These are phyloP conservation scores for Xylaria sp. DNA, from an alignment of 2,329 filamentous ascomycete species.

Conservation along the genomic window DNA sequence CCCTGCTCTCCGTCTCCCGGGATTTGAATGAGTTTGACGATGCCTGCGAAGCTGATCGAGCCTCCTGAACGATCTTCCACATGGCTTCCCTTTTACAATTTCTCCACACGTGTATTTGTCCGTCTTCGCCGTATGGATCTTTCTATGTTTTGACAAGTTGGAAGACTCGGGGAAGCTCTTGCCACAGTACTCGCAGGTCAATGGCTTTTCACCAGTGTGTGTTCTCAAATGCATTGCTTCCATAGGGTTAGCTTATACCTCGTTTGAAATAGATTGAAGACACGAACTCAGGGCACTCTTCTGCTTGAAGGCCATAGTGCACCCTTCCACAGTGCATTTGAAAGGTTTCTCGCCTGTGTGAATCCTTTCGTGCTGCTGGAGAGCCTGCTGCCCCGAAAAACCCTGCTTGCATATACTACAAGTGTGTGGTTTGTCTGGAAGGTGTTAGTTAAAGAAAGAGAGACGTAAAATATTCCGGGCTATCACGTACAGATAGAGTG, in stretches of 20 bases:
- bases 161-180: slow-evolving; percentile 73
- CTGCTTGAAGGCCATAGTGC: slow-evolving; percentile 71
- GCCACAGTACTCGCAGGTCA: slow-evolving; percentile 67
- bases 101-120: slow-evolving; percentile 59
- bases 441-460: slow-evolving; percentile 29
- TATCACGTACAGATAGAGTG: slow-evolving; percentile 50
- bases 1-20: slow-evolving; percentile 12
- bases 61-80: slow-evolving; percentile 68
- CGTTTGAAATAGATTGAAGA: not conserved
- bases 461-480: not conserved
- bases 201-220: slow-evolving; percentile 73
- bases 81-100: slow-evolving; percentile 52
- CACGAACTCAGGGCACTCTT: slow-evolving; percentile 73
- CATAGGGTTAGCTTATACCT: slow-evolving; percentile 47
- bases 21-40: slow-evolving; percentile 52
- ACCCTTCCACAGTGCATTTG: slow-evolving; percentile 62
- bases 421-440: slow-evolving; percentile 67
- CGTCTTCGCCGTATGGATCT: slow-evolving; percentile 67
- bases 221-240: slow-evolving; percentile 74
- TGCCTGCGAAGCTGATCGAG: slow-evolving; percentile 68
- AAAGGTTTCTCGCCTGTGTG: slow-evolving; percentile 75
- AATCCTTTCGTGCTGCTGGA: slow-evolving; percentile 73
- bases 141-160: slow-evolving; percentile 73
- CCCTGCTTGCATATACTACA: slow-evolving; percentile 66
- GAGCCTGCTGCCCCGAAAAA: slow-evolving; percentile 74